phyloP scores from a whole-genome alignment of 208 protist genomes.

The Willaertia magna region DNA sequence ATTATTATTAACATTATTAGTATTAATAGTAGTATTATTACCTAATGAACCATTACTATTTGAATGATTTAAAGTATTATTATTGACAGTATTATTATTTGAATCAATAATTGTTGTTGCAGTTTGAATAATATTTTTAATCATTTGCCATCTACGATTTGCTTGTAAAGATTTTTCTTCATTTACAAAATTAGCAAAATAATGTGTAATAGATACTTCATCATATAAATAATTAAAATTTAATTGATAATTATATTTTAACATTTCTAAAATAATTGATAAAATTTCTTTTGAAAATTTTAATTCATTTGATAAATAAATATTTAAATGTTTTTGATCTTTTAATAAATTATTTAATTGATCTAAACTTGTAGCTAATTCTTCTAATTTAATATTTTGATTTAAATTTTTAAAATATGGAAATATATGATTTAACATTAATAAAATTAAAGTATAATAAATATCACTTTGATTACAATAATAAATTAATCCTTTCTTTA shows the following conservation, averaged over 20 bases:
- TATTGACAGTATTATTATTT: too few species aligned
- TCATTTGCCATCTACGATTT: neutral
- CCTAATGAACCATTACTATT: too few species aligned
- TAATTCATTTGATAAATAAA: too few species aligned
- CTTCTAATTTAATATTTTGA: neutral
- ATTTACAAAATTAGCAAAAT: neutral
- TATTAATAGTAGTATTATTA: neutral
- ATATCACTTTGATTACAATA: constrained; percentile 6
- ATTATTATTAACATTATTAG: neutral
- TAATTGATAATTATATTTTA: neutral
- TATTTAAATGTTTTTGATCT: neutral
- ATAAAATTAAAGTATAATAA: neutral
- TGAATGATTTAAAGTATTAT: too few species aligned
- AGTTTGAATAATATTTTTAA: neutral
- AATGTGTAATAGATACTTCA: neutral
- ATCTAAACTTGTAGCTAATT: neutral
- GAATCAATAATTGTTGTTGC: too few species aligned
- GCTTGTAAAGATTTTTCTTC: neutral
- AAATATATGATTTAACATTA: neutral
- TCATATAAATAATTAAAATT: neutral
- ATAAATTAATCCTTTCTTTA: neutral
- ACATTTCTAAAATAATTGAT: neutral
- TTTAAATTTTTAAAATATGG: neutral
- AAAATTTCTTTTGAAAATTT: neutral
- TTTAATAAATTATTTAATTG: neutral